Base-by-base conservation (phyloP, 768 basidiomycete genomes). In the Coprinopsis sp. region DNA sequence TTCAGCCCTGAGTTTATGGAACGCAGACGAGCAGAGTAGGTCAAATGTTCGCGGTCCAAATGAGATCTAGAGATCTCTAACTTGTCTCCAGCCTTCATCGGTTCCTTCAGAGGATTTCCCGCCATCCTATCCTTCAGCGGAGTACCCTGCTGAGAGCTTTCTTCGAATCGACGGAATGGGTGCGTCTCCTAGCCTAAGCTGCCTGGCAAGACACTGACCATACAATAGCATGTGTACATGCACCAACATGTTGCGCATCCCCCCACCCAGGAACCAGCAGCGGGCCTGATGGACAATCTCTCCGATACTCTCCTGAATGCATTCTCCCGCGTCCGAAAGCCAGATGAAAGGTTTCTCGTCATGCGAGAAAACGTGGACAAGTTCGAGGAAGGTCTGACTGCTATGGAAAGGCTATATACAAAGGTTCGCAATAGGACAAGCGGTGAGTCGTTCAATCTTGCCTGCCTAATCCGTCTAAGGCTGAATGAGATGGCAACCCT, bases 1-100 rank as follows among this genome's bases (percentile, higher is more conserved):
- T 99, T 99, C 67, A 92, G 92, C 54, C 84, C 87, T 7, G 96
- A 98, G 58, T 99, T 99, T 57, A 89, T 98, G 78, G 95, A 99
- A 64, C 81, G 89, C 33, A 76, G 96, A 53, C 76, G 94, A 56
- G 65, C 81, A 52, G 91, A 95, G 91, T 94, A 63, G 63, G 87
- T 63, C 36, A 43, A 23, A 37, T 8, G 42, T 22, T 21, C 11
- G 33, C 25, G 34, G n/a, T n/a, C n/a, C 22, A 34, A n/a, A 21
- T 39, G 11, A 18, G 44, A 23, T 23, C 18, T 39, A 29, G n/a
- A 23, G 14, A 7, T 23, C 47, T 44, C 48, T 49, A 5, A 51
- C 28, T 31, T 11, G 10, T 29, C 24, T 47, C 12, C 55, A 98
- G 96, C 52, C 79, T 99, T 7, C 85, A 96, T 62, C 87, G 90